These are phyloP conservation scores for Aeschynomene evenia DNA, from an alignment of 306 rosid species.

Conservation along the genomic window DNA sequence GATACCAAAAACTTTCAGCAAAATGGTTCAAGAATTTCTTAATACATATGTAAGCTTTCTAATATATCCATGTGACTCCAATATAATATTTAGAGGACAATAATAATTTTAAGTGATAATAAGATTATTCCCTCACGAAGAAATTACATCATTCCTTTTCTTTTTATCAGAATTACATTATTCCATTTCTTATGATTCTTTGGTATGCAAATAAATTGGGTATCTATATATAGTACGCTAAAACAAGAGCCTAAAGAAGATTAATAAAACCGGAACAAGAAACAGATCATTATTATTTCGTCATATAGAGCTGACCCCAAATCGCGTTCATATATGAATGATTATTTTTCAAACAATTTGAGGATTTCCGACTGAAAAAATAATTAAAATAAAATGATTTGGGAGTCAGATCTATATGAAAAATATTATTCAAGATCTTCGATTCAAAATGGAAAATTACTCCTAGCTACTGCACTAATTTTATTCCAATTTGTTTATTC, in stretches of 20 bases:
- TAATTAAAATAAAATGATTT: not conserved
- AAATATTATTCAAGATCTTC: not conserved
- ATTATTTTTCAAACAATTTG: no score
- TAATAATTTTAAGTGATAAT: not conserved
- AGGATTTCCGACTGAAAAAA: no score
- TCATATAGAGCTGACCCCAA: no score
- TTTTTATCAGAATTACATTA: not conserved
- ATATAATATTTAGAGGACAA: not conserved
- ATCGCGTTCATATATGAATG: no score
- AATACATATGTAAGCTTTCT: not conserved
- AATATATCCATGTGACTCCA: no score
- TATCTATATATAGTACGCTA: no score
- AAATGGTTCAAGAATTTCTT: conserved; percentile 35
- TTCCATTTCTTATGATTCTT: not conserved
- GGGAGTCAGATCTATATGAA: not conserved
- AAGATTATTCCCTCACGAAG: not conserved
- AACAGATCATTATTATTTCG: no score
- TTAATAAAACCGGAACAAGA: no score
- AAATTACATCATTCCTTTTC: not conserved
- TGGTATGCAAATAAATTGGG: no score
- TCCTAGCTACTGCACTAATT: not conserved
- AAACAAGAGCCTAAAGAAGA: no score
- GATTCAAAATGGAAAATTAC: not conserved
- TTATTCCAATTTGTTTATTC: not conserved
- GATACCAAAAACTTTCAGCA: conserved; percentile 44